Evolutionary conservation across 2,329 filamentous ascomycete genomes (phyloP), one percentile per base, ranked within the genome.

Genomic region (Botrytis aclada): DNA sequence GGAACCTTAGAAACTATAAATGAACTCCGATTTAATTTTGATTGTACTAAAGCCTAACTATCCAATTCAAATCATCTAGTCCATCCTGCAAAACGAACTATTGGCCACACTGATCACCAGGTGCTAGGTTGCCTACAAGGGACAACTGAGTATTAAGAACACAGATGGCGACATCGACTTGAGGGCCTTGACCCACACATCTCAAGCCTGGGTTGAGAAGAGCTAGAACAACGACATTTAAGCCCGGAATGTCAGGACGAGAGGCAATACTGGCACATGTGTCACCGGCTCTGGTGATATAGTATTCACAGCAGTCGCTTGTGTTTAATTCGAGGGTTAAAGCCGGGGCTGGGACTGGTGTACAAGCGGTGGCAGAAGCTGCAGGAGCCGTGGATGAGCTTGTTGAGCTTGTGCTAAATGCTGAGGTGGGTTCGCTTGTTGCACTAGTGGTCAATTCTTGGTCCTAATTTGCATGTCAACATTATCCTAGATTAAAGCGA

Each of bases 111-210:
- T n/a, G n/a, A n/a, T n/a, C 45, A 4, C 34, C 37, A 7, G 32
- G n/a, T 37, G 69, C n/a, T 0, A 47, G 20, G 37, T 34, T 43
- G 10, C 32, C 58, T 29, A 32, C 32, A 1, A 70, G 43, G 34
- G 41, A 43, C 25, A 63, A 20, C 29, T 51, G 41, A 1, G 63
- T 20, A 47, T 63, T 47, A 1, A 37, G 29, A 10, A 70, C 10
- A 63, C 69, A 70, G 18, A 70, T 22, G 34, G 58, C 58, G 54
- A 70, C 41, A 25, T 43, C 58, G 6, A 54, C 32, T 70, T 70
- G 58, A 4, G 69, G 54, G 16, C 58, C 69, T 47, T 22, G 39
- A n/a, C 39, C 32, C 2, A 12, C 18, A 51, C 69, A 70, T 25
- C 32, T 63, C 34, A 70, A 47, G 20, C 14, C 14, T 45, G 69